These are phyloP conservation scores for Centaurea solstitialis DNA, from an alignment of 129 eudicot species.

Conservation along the genomic window DNA sequence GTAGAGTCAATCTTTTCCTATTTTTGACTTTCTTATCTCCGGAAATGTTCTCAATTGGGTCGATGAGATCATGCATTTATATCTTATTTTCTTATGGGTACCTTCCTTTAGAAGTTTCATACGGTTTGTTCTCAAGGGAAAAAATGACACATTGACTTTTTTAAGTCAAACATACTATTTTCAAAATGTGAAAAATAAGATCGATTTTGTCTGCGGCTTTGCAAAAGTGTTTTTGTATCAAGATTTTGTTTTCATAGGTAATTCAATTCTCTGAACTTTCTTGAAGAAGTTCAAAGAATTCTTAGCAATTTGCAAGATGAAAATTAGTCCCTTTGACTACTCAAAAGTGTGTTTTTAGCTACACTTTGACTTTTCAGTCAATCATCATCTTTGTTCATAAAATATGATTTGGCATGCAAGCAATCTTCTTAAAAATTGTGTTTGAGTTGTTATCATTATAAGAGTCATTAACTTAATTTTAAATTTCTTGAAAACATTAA, in stretches of 20 bases:
- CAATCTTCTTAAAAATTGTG: not conserved
- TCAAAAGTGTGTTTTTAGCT: no score
- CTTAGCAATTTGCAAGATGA: not conserved
- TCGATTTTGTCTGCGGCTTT: not conserved
- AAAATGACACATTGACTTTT: conserved; percentile 5
- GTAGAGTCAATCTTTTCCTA: not conserved
- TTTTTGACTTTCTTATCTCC: conserved; percentile 1
- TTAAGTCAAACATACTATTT: conserved; percentile 3
- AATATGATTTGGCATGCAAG: not conserved
- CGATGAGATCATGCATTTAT: not conserved
- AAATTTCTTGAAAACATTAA: not conserved
- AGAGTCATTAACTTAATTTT: not conserved
- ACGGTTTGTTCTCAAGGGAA: not conserved
- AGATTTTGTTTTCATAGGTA: not conserved
- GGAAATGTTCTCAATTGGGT: not conserved
- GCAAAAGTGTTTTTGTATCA: not conserved
- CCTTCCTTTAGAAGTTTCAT: conserved; percentile 8
- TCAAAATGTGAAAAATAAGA: not conserved
- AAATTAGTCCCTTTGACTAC: not conserved
- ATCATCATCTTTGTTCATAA: not conserved
- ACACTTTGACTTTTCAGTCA: no score
- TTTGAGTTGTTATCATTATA: not conserved
- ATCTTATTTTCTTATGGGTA: not conserved
- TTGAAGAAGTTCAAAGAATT: conserved; percentile 3
- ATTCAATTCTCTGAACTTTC: not conserved